A percentile compares a stretch with the other conserved stretches of the same genome.
Evolutionary conservation across 2,329 filamentous ascomycete genomes (phyloP).

Genomic region (Pseudocercospora cruenta): DNA sequence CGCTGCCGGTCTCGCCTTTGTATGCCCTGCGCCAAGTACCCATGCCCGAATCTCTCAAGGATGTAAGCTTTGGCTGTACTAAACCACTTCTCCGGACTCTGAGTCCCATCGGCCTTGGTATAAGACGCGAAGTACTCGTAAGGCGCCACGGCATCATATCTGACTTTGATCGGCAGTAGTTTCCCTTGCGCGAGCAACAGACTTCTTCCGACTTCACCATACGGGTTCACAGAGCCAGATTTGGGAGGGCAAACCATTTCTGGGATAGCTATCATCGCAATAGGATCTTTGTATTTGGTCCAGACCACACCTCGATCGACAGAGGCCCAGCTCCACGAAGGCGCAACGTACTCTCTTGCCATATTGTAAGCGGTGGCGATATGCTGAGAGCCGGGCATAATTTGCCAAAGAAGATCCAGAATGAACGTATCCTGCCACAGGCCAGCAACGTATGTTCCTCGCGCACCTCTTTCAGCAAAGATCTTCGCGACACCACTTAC

Average conservation of each 20-base stretch:
- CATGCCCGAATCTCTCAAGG: background rate
- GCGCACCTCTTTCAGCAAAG: background rate
- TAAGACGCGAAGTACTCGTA: slow-evolving; percentile 2
- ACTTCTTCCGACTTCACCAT: slow-evolving; percentile 4
- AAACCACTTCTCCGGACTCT: slow-evolving; percentile 7
- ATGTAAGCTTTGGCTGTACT: background rate
- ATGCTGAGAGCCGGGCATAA: slow-evolving; percentile 2
- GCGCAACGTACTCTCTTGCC: slow-evolving; percentile 5
- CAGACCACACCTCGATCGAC: slow-evolving; percentile 10
- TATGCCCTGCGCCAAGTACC: background rate
- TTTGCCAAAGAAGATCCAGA: slow-evolving; percentile 14
- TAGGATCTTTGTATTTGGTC: background rate
- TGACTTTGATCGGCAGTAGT: background rate
- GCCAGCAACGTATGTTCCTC: slow-evolving; percentile 13
- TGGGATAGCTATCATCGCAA: background rate
- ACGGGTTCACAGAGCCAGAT: background rate
- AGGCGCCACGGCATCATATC: background rate
- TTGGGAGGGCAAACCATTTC: background rate
- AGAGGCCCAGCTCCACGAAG: slow-evolving; percentile 19
- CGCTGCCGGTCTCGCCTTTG: background rate
- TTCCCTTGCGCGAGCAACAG: background rate
- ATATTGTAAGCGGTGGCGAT: background rate
- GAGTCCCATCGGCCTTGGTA: background rate
- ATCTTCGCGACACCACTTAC: slow-evolving; percentile 13
- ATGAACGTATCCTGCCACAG: slow-evolving; percentile 10